Evolutionary conservation across 306 rosid genomes (phyloP).

Genomic region (Pterocarpus macrocarpus): DNA sequence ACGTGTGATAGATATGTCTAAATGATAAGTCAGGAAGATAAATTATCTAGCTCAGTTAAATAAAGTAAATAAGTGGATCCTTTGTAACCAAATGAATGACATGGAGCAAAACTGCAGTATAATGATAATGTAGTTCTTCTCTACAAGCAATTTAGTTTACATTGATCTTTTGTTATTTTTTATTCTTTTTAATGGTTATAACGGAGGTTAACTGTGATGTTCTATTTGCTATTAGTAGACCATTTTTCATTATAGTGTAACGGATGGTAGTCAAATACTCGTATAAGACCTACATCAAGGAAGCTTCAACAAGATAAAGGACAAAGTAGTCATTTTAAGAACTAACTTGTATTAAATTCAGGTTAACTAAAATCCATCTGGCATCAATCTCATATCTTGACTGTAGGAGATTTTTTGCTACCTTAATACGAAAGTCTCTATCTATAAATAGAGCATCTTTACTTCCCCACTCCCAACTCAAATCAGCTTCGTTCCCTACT

Average conservation of each 20-base stretch:
- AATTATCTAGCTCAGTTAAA: too few species aligned
- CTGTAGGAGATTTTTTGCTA: conserved; percentile 38
- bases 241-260: neutral
- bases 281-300: conserved; percentile 4
- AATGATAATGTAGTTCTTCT: too few species aligned
- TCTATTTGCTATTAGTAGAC: neutral
- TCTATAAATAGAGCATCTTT: conserved; percentile 67
- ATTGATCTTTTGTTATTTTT: too few species aligned
- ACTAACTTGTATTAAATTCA: conserved; percentile 21
- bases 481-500: conserved; percentile 45
- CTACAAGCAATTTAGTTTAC: too few species aligned
- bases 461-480: conserved; percentile 48
- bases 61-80: too few species aligned
- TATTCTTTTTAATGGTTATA: too few species aligned
- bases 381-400: conserved; percentile 60
- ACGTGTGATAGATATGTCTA: neutral
- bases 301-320: conserved; percentile 47
- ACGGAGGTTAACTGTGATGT: neutral
- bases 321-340: conserved; percentile 41
- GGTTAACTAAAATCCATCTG: conserved; percentile 60
- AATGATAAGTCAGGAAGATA: neutral
- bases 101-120: too few species aligned
- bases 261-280: neutral
- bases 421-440: conserved; percentile 41
- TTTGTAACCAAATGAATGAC: too few species aligned